Conservation (phyloP, 2,329 filamentous ascomycete genomes). For the Didymella sp. region DNA sequence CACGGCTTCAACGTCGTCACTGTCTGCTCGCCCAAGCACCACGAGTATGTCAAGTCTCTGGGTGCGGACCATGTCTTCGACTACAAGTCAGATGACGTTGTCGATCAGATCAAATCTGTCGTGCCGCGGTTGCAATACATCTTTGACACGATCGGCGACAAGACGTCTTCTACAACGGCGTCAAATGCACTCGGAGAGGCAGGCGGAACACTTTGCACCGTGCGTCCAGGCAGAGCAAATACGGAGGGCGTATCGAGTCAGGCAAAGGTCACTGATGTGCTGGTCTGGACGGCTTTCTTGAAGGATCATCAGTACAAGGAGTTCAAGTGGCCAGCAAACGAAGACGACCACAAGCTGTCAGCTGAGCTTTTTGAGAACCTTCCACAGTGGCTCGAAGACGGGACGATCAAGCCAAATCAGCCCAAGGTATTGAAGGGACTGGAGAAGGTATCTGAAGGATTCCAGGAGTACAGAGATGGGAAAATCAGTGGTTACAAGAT, state of each 20-base stretch:
- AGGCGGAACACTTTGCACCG: conserved; percentile 48
- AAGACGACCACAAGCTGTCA: conserved; percentile 49
- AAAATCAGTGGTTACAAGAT: conserved; percentile 53
- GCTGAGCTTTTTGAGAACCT: conserved; percentile 51
- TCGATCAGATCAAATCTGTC: conserved; percentile 49
- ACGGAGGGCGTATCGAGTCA: conserved; percentile 47
- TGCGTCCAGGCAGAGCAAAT: conserved; percentile 52
- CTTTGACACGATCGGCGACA: conserved; percentile 56
- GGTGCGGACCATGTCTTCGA: conserved; percentile 42
- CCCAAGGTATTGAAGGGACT: conserved; percentile 43
- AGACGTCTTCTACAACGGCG: conserved; percentile 43
- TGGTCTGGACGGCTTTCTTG: conserved; percentile 55
- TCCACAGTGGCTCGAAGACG: conserved; percentile 43
- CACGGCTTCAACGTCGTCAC: conserved; percentile 20
- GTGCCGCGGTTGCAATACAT: conserved; percentile 37
- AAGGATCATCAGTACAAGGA: conserved; percentile 50
- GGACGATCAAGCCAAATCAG: conserved; percentile 48
- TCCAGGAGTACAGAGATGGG: conserved; percentile 51
- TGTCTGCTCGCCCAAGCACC: conserved; percentile 25
- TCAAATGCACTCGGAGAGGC: conserved; percentile 39
- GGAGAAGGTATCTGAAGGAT: conserved; percentile 43
- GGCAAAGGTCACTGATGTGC: conserved; percentile 51
- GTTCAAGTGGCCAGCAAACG: conserved; percentile 49
- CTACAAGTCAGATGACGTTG: conserved; percentile 54
- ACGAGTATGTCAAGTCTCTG: conserved; percentile 21